A percentile compares a stretch with the other conserved stretches of the same genome.
These are phyloP conservation scores for Pythium pyrilobum DNA, from an alignment of 352 stramenopile species.

Conservation along the genomic window DNA sequence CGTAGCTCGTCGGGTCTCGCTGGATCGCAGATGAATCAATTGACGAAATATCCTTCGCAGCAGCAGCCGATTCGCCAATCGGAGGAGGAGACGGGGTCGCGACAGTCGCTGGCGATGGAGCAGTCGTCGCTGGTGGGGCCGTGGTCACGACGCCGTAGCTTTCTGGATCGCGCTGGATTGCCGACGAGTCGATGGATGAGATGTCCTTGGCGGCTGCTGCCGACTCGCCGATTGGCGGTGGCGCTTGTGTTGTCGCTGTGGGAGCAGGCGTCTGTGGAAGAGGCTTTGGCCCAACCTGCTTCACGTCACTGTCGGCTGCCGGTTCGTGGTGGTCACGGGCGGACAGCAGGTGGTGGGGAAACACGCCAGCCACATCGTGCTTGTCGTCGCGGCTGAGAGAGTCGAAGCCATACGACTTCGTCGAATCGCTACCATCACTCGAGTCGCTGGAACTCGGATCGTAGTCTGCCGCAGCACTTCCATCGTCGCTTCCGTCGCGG, in stretches of 20 bases:
- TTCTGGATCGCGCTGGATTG: conserved; percentile 13
- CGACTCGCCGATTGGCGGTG: conserved; percentile 8
- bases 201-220: conserved; percentile 16
- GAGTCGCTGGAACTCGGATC: too few species aligned
- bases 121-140: neutral
- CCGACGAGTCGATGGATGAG: neutral
- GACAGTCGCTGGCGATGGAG: too few species aligned
- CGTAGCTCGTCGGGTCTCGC: conserved; percentile 1
- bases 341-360: too few species aligned
- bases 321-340: too few species aligned
- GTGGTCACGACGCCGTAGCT: conserved; percentile 6
- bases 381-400: too few species aligned
- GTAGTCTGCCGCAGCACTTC: neutral
- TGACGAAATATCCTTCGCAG: neutral
- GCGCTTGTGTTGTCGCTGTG: neutral
- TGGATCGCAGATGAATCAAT: conserved; percentile 3
- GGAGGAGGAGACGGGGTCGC: too few species aligned
- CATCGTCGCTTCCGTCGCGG: neutral
- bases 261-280: too few species aligned
- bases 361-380: too few species aligned
- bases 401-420: too few species aligned
- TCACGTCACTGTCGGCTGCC: too few species aligned
- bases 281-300: too few species aligned
- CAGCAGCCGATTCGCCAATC: neutral
- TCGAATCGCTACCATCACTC: too few species aligned